Base-by-base conservation (phyloP, 768 basidiomycete genomes). In the Hypholoma sublateritium region DNA sequence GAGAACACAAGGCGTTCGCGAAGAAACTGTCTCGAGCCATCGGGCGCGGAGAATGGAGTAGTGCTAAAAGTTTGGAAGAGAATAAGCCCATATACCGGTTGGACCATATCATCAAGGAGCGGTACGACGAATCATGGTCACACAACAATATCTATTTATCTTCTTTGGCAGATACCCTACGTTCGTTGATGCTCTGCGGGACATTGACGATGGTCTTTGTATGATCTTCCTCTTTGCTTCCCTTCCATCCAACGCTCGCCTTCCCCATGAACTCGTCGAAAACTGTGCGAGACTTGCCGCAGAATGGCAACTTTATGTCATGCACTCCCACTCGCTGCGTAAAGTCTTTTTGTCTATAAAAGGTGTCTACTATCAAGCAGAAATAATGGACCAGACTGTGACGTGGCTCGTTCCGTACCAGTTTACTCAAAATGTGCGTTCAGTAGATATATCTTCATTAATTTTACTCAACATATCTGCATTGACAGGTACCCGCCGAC, bases 381-480 rank as follows among this genome's bases (percentile, higher is more conserved):
- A 96, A 69, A 81, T 98, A 22, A 88, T 94, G 80, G 95, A 92
- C 59, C 91, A 98, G 73, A 87, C 81, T 28, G 83, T 98, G 44
- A 95, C 89, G 36, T 99, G 97, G 97, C 84, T 98, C 28, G 91
- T 97, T 17, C 95, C 96, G 1, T 98, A 97, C 71, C 92, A 93
- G 67, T 99, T 99, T 73, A 95, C 95, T 1, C 97, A 99, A 75
- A 88, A 82, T 62, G 95, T 97, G 65, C 54, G 85, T 72, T 24
- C 34, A 17, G 19, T 17, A n/a, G 13, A 21, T 42, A 13, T 46
- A 9, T 28, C 53, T 22, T 21, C 16, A n/a, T 46, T 58, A 48
- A 60, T 39, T 50, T 45, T 58, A 32, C 9, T 28, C 24, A 32
- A 32, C 28, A 39, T 59, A 19, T 60, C 17, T 44, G 43, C 9